phyloP scores from a whole-genome alignment of 495 filamentous ascomycete genomes.

The Cladorrhinum samala region DNA sequence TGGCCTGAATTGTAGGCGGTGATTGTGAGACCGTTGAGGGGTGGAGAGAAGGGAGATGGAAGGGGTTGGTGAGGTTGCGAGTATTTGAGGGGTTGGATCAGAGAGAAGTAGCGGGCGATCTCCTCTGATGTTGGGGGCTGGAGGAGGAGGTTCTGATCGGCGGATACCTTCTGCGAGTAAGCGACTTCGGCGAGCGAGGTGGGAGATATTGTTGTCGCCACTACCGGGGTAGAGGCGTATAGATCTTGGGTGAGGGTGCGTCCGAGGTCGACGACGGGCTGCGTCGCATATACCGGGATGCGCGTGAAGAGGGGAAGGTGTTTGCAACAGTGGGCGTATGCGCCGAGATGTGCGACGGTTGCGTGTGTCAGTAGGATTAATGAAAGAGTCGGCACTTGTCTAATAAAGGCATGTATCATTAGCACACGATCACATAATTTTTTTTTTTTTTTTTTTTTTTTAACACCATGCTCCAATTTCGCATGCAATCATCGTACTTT shows the following conservation, averaged over 20 bases:
- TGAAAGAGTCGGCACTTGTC: conserved; percentile 84
- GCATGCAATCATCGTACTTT: conserved; percentile 52
- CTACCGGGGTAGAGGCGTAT: conserved; percentile 82
- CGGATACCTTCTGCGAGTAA: conserved; percentile 44
- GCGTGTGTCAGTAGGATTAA: conserved; percentile 93
- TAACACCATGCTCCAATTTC: background rate
- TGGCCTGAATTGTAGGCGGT: conserved; percentile 96
- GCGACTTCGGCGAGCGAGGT: conserved; percentile 62
- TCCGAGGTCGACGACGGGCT: conserved; percentile 86
- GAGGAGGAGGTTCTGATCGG: conserved; percentile 57
- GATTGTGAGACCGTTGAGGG: conserved; percentile 85
- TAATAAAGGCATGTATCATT: conserved; percentile 24
- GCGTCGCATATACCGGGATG: conserved; percentile 94
- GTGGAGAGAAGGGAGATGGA: conserved; percentile 78
- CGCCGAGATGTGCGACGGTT: conserved; percentile 82
- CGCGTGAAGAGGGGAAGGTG: conserved; percentile 85
- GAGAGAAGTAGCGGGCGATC: conserved; percentile 82
- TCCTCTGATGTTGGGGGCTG: conserved; percentile 79
- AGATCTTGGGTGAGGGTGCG: conserved; percentile 87
- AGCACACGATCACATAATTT: conserved; percentile 14
- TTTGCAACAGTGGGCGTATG: conserved; percentile 95
- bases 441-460: no score
- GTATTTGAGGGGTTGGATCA: conserved; percentile 94
- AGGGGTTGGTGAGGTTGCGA: conserved; percentile 89
- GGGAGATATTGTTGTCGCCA: conserved; percentile 68